A percentile compares a stretch with the other conserved stretches of the same genome.
Conservation (phyloP, 2,329 filamentous ascomycete genomes). For the Lecanosticta acicola region DNA sequence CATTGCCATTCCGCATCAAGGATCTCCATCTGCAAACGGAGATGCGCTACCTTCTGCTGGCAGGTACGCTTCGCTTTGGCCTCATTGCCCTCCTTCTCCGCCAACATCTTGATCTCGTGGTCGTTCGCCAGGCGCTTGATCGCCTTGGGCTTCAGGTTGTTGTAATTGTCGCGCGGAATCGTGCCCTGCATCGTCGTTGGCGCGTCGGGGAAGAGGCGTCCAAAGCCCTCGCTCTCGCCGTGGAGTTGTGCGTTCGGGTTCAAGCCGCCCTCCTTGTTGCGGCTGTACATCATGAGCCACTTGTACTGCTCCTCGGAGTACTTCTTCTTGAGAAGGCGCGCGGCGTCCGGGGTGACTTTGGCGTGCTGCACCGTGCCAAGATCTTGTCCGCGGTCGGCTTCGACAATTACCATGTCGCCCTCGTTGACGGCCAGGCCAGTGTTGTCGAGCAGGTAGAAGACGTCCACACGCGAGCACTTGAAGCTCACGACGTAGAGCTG, state of each 20-base stretch:
- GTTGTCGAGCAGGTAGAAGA: constrained; percentile 95
- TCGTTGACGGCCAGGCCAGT: constrained; percentile 85
- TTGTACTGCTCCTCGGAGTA: constrained; percentile 95
- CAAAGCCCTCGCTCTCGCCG: constrained; percentile 17
- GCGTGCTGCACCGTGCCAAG: constrained; percentile 86
- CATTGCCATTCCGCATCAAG: constrained; percentile 98
- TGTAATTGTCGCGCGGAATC: constrained; percentile 27
- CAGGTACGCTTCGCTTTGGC: constrained; percentile 95
- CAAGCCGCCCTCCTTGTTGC: constrained; percentile 31
- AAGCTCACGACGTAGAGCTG: constrained; percentile 85
- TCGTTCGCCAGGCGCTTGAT: constrained; percentile 91
- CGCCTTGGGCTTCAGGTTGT: constrained; percentile 85
- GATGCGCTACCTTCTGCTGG: constrained; percentile 93
- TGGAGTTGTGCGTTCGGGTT: constrained; percentile 33
- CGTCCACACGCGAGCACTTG: constrained; percentile 90
- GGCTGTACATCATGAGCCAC: constrained; percentile 97
- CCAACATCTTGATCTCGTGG: constrained; percentile 81
- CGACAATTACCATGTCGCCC: constrained; percentile 92
- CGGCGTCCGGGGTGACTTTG: constrained; percentile 80
- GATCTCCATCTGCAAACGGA: constrained; percentile 96
- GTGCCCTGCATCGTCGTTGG: constrained; percentile 26
- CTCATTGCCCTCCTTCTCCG: constrained; percentile 95
- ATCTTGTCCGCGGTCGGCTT: constrained; percentile 93
- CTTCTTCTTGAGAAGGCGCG: constrained; percentile 83
- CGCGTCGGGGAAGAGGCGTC: constrained; percentile 13